These are phyloP conservation scores for Cyclospora cayetanensis DNA, from an alignment of 169 alveolate genomes.

Conservation along the genomic window DNA sequence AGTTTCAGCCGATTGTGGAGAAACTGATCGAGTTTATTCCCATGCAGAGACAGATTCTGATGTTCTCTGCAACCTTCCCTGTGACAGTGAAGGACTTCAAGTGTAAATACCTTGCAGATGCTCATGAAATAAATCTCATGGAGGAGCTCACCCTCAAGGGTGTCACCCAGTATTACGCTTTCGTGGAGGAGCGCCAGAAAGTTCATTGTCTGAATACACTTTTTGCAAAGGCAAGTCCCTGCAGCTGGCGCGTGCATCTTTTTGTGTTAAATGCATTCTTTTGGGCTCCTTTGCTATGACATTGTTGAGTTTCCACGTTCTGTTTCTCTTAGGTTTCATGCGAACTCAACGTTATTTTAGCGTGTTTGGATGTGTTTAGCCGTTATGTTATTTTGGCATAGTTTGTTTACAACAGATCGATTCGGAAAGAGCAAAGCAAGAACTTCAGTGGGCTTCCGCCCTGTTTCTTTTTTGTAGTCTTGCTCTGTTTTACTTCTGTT, in stretches of 20 bases:
- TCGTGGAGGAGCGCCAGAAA: constrained; percentile 97
- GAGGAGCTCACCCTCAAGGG: constrained; percentile 99
- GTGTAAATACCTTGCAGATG: constrained; percentile 95
- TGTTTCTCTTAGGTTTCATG: too few species aligned
- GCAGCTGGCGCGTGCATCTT: too few species aligned
- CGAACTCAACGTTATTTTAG: too few species aligned
- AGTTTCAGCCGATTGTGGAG: constrained; percentile 96
- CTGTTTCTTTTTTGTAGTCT: not conserved
- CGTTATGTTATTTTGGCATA: too few species aligned
- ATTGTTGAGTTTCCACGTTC: not conserved
- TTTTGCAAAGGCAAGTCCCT: constrained; percentile 90
- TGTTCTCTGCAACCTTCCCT: constrained; percentile 99
- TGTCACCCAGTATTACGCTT: constrained; percentile 98
- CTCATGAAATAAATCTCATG: constrained; percentile 97
- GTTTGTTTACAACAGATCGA: too few species aligned
- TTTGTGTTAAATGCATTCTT: too few species aligned
- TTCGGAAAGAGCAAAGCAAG: too few species aligned
- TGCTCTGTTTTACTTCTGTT: not conserved
- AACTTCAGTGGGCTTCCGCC: too few species aligned
- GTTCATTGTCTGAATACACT: constrained; percentile 98
- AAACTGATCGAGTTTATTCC: constrained; percentile 95
- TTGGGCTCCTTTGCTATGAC: too few species aligned
- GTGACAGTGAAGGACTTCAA: constrained; percentile 96
- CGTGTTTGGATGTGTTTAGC: too few species aligned
- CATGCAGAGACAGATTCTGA: constrained; percentile 91